A percentile compares a stretch with the other conserved stretches of the same genome.
These are phyloP conservation scores for Lanmaoa pseudosensibilis DNA, from an alignment of 768 basidiomycete genomes.

Conservation along the genomic window DNA sequence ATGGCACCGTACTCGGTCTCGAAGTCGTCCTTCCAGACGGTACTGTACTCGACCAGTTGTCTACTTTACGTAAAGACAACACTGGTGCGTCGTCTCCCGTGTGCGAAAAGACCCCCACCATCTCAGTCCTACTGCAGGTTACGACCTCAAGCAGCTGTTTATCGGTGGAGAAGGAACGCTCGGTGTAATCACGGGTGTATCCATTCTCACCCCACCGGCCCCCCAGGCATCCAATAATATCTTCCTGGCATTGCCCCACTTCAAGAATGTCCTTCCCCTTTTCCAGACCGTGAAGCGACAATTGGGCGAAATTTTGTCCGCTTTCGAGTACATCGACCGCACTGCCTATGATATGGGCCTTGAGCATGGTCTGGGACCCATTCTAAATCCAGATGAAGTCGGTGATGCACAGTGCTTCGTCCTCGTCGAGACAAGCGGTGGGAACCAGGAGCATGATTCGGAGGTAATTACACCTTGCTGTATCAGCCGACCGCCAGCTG, in stretches of 20 bases:
- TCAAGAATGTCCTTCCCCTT: conserved; percentile 82
- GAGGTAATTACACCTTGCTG: conserved; percentile 52
- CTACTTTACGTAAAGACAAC: conserved; percentile 94
- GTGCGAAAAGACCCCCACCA: background rate
- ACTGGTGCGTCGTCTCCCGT: conserved; percentile 59
- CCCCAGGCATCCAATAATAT: conserved; percentile 87
- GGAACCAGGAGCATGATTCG: conserved; percentile 89
- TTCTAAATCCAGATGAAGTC: conserved; percentile 70
- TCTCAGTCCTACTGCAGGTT: conserved; percentile 54
- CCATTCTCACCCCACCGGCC: conserved; percentile 85
- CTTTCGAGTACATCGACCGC: conserved; percentile 95
- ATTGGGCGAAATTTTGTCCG: conserved; percentile 92
- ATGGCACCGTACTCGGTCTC: conserved; percentile 91
- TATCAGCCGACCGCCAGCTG: conserved; percentile 10
- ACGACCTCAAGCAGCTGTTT: conserved; percentile 97
- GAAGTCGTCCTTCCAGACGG: conserved; percentile 96
- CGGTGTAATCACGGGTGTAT: conserved; percentile 92
- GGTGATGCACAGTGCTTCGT: conserved; percentile 85
- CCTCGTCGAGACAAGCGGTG: conserved; percentile 92
- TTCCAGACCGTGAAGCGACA: conserved; percentile 79
- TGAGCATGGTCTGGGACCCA: conserved; percentile 78
- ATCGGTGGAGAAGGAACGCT: conserved; percentile 97
- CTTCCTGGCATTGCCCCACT: conserved; percentile 84
- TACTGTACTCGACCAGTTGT: conserved; percentile 83
- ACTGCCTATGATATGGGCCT: conserved; percentile 82